Evolutionary conservation across 139 green algal genomes (phyloP), one percentile per base, ranked within the genome.

Genomic region (Chlamydomonas sp.): DNA sequence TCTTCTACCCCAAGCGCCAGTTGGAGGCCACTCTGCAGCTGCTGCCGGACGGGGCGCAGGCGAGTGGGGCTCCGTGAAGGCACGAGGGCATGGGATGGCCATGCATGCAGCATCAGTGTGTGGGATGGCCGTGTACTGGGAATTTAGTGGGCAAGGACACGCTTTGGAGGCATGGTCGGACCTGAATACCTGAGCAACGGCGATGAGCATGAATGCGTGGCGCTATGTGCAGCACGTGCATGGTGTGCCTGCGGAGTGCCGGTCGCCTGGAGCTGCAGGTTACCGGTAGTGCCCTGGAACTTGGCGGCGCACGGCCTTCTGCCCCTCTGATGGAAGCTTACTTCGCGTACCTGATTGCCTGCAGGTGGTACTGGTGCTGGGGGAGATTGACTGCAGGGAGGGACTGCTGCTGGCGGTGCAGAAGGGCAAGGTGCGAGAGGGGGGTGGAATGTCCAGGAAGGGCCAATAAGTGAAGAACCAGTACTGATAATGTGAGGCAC

Each of bases 371-470:
- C 83, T 98, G 88, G 63, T 96, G 87, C 91, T 98, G 80, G 96
- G 96, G 3, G 96, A 98, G 86, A 98, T 98, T 75, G 96, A 98
- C 91, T 98, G 96, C 91, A 79, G 96, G 4, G 95, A 98, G 83
- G 96, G 96, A n/a, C 90, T 98, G 84, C 80, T 96, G 57, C 88
- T 95, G 63, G 95, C 96, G 31, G 94, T 97, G 74, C 91, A 97
- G n/a, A 95, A 96, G 81, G 92, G 93, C 87, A 96, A 96, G 90
- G 93, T 95, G 63, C 9, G 85, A 4, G 0, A 1, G 67, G 66
- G 10, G 2, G 62, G 57, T 57, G 62, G 31, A 49, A 49, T 49
- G 31, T 49, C 31, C 31, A 49, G 31, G 31, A 49, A 49, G 31
- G 31, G 31, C 31, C 31, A 49, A 49, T 49, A 49, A 49, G 31